These are phyloP conservation scores for Stromatinia cepivora DNA, from an alignment of 2,329 filamentous ascomycete species.

Conservation along the genomic window DNA sequence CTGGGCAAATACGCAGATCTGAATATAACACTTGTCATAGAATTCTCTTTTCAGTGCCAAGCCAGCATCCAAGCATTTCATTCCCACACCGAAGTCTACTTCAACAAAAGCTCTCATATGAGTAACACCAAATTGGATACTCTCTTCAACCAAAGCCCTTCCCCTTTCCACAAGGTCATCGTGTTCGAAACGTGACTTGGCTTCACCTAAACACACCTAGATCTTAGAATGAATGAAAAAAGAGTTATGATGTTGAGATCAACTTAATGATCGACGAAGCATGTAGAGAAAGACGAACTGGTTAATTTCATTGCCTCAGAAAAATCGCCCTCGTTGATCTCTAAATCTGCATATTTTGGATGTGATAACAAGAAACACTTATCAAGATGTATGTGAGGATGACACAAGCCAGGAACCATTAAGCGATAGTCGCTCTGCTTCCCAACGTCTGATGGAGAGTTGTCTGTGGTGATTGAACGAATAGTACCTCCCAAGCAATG, in stretches of 20 bases:
- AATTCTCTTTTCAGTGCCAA: slow-evolving; percentile 57
- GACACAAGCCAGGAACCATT: slow-evolving; percentile 60
- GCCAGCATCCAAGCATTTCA: slow-evolving; percentile 59
- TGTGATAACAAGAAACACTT: slow-evolving; percentile 62
- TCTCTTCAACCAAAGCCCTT: slow-evolving; percentile 64
- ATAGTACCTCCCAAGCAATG: slow-evolving; percentile 36
- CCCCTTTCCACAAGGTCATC: slow-evolving; percentile 65
- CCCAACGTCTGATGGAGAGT: slow-evolving; percentile 21
- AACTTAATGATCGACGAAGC: background rate
- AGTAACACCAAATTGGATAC: slow-evolving; percentile 63
- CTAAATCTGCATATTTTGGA: slow-evolving; percentile 59
- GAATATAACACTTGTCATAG: slow-evolving; percentile 55
- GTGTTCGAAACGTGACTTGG: slow-evolving; percentile 62
- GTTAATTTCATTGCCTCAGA: slow-evolving; percentile 63
- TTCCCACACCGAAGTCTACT: slow-evolving; percentile 61
- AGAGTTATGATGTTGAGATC: slow-evolving; percentile 5
- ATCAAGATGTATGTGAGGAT: slow-evolving; percentile 73
- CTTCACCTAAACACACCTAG: slow-evolving; percentile 42
- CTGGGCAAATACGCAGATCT: slow-evolving; percentile 72
- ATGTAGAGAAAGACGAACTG: slow-evolving; percentile 29
- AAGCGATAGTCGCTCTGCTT: slow-evolving; percentile 36
- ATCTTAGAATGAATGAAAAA: slow-evolving; percentile 9
- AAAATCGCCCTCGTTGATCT: slow-evolving; percentile 62
- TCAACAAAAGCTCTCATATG: slow-evolving; percentile 72
- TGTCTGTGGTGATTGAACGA: slow-evolving; percentile 37